Base-by-base conservation (phyloP, 208 protist genomes). In the Trypanosoma cruzi region DNA sequence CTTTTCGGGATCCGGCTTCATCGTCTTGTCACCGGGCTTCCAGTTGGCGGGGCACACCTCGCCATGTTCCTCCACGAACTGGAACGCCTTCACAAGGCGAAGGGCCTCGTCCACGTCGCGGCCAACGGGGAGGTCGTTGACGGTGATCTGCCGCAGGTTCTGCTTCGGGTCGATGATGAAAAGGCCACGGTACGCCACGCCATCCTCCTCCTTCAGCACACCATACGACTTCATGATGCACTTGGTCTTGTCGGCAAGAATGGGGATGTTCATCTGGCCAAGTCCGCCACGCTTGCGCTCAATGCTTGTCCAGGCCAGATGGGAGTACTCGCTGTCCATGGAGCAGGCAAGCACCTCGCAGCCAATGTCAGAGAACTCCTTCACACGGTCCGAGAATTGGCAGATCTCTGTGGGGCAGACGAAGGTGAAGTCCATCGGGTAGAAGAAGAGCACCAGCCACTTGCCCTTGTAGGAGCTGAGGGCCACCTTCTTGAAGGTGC, bases 361-460 rank as follows among this genome's bases (percentile, higher is more conserved):
- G 79, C 88, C 85, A 46, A 93, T 55, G 63, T 81, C 79, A 31
- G 70, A 68, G 86, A 99, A 99, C 76, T 98, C 84, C 61, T 90
- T 90, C 52, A 77, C 79, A 71, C 80, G 74, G 67, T 99, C 96
- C 48, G 78, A 92, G 92, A 99, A 99, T 71, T 97, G 93, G 73
- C 96, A 94, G 68, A 99, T 98, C 88, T 99, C 97, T 16, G 96
- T 99, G 40, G 98, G 98, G 88, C 98, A 99, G 68, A 99, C 97
- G 73, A 99, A 99, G 68, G 96, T 98, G 86, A 98, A 99, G 83
- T 98, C 97, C 31, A 98, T 68, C 31, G 97, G 97, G 79, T 98
- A 98, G 87, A 99, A 99, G 91, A 99, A 98, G 42, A 98, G 89
- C 48, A 98, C 93, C 24, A 98, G 71, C 77, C 92, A 98, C 79